These are phyloP conservation scores for Yarrowia sp. DNA, from an alignment of 805 yeast species.

Conservation along the genomic window DNA sequence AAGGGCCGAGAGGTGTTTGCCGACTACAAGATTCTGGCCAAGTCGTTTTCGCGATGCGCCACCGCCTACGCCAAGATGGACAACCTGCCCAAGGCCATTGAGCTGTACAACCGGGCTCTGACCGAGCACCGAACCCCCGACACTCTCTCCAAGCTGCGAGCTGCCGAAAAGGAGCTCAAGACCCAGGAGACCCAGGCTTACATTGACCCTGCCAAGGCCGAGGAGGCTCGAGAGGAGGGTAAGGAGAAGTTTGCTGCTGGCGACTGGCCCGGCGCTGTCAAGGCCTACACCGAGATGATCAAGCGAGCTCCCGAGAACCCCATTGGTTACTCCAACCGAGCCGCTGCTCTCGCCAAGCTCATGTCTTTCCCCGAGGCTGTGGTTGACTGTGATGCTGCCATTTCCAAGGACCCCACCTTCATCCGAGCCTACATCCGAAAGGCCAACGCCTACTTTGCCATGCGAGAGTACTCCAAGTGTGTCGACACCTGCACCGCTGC, in stretches of 20 bases:
- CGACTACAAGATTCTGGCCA: slow-evolving; percentile 87
- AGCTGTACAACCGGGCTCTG: slow-evolving; percentile 79
- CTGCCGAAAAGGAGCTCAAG: slow-evolving; percentile 82
- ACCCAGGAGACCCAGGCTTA: slow-evolving; percentile 71
- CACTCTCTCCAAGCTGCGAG: slow-evolving; percentile 78
- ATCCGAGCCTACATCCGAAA: slow-evolving; percentile 95
- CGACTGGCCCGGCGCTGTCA: slow-evolving; percentile 96
- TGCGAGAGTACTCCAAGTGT: slow-evolving; percentile 79
- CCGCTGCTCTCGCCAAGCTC: slow-evolving; percentile 91
- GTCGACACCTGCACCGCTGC: slow-evolving; percentile 79
- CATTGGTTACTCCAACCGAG: slow-evolving; percentile 95
- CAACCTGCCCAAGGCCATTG: slow-evolving; percentile 69
- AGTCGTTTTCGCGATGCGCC: slow-evolving; percentile 90
- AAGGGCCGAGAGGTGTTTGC: slow-evolving; percentile 87
- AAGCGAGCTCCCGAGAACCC: slow-evolving; percentile 97
- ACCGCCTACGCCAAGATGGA: slow-evolving; percentile 71
- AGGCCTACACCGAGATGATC: slow-evolving; percentile 91
- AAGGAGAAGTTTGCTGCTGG: slow-evolving; percentile 83
- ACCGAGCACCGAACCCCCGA: slow-evolving; percentile 98
- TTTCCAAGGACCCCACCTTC: slow-evolving; percentile 80
- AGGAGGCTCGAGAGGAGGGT: slow-evolving; percentile 90
- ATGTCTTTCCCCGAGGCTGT: slow-evolving; percentile 97
- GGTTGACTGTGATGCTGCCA: slow-evolving; percentile 85
- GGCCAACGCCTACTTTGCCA: slow-evolving; percentile 89
- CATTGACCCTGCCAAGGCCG: slow-evolving; percentile 88